Conservation (phyloP, 345 rosid genomes). For the Eutrema yunnanense region DNA sequence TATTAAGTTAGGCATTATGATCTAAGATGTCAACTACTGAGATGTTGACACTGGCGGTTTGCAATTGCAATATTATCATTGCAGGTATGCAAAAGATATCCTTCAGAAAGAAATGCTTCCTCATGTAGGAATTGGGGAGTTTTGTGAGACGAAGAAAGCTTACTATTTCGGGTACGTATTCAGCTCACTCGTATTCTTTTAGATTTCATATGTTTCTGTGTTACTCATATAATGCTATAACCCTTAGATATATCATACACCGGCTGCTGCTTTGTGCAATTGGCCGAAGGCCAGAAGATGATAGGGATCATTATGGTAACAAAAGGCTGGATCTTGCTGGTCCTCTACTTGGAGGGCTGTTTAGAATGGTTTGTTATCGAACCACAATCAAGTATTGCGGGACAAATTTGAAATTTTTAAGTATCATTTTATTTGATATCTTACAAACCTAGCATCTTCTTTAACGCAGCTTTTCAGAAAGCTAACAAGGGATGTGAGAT, state of each 20-base stretch:
- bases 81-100: constrained; percentile 93
- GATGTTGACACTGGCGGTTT: constrained; percentile 18
- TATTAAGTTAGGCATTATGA: constrained; percentile 13
- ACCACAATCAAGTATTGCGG: neutral
- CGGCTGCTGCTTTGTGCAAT: constrained; percentile 93
- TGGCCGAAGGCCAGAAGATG: constrained; percentile 95
- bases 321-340: constrained; percentile 99
- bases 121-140: constrained; percentile 90
- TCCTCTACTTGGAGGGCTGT: constrained; percentile 94
- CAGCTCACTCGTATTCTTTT: neutral
- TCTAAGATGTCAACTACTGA: constrained; percentile 16
- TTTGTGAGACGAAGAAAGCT: constrained; percentile 95
- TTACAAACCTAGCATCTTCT: constrained; percentile 4
- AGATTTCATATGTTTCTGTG: neutral
- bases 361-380: constrained; percentile 68
- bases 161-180: constrained; percentile 85
- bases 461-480: constrained; percentile 83
- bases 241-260: constrained; percentile 72
- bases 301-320: constrained; percentile 98
- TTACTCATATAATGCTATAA: constrained; percentile 9
- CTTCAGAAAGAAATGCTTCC: constrained; percentile 99
- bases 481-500: constrained; percentile 89
- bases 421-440: neutral
- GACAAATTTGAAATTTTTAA: neutral
- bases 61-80: constrained; percentile 27